Conservation (phyloP, 2,329 filamentous ascomycete genomes). For the Colletotrichum paranaense region DNA sequence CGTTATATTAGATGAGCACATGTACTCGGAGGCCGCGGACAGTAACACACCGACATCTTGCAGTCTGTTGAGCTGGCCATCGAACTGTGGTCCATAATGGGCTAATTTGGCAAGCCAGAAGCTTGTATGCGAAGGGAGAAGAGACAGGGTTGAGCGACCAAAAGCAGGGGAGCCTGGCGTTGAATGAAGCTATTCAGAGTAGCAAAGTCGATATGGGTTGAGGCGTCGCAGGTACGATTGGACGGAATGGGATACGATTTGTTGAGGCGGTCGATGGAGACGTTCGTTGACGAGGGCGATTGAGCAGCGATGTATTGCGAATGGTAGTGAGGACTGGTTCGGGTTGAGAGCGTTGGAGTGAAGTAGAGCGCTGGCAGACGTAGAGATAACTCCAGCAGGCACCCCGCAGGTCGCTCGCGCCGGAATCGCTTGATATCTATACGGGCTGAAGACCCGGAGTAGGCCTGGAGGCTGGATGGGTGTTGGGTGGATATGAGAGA, state of each 20-base stretch:
- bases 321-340: background rate
- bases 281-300: background rate
- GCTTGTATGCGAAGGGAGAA: background rate
- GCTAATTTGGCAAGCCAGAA: background rate
- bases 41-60: slow-evolving; percentile 44
- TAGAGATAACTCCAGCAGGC: background rate
- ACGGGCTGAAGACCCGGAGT: background rate
- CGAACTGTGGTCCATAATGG: slow-evolving; percentile 40
- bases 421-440: slow-evolving; percentile 11
- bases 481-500: background rate
- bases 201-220: background rate
- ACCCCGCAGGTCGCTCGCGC: background rate
- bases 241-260: background rate
- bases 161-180: background rate
- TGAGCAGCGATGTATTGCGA: background rate
- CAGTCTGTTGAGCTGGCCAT: slow-evolving; percentile 41
- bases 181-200: background rate
- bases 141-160: background rate
- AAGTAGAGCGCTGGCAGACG: background rate
- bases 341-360: background rate
- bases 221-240: background rate
- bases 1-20: background rate
- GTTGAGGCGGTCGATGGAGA: background rate
- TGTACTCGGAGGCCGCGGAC: background rate
- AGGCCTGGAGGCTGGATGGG: background rate